Percentiles rank a stretch among this genome's conserved stretches.
phyloP scores from a whole-genome alignment of 2,329 filamentous ascomycete species.

The Allantophomopsis lycopodina region DNA sequence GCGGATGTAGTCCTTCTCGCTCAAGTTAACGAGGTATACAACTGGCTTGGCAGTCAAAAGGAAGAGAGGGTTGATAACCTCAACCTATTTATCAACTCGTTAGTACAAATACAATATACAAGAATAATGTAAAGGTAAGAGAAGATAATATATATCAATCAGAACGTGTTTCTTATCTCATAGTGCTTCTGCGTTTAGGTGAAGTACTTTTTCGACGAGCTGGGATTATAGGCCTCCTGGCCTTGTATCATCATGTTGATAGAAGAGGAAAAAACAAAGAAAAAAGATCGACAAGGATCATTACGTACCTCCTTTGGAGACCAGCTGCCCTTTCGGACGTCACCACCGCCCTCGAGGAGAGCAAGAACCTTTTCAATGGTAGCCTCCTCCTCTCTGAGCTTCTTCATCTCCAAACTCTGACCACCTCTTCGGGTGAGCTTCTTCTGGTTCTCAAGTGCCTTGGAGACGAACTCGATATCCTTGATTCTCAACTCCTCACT shows the following conservation, averaged over 20 bases:
- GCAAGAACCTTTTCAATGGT: constrained; percentile 82
- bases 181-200: constrained; percentile 60
- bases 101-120: constrained; percentile 7
- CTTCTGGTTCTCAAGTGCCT: constrained; percentile 78
- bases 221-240: constrained; percentile 91
- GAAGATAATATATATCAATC: constrained; percentile 6
- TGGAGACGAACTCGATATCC: constrained; percentile 97
- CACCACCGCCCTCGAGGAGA: constrained; percentile 76
- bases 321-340: constrained; percentile 87
- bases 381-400: constrained; percentile 85
- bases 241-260: constrained; percentile 94
- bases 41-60: constrained; percentile 93
- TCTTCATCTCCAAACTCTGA: constrained; percentile 95
- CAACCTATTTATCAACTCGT: constrained; percentile 47
- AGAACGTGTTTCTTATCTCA: constrained; percentile 58
- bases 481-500: constrained; percentile 93
- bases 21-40: constrained; percentile 93
- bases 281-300: constrained; percentile 1
- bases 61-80: constrained; percentile 93
- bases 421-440: constrained; percentile 94
- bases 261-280: constrained; percentile 18
- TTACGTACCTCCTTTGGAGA: constrained; percentile 79
- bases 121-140: too few relatives aligned
- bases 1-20: constrained; percentile 90
- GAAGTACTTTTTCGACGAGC: constrained; percentile 86